A percentile compares a stretch with the other conserved stretches of the same genome.
Evolutionary conservation across 345 rosid species (phyloP).

Genomic region (Citrus unshiu): DNA sequence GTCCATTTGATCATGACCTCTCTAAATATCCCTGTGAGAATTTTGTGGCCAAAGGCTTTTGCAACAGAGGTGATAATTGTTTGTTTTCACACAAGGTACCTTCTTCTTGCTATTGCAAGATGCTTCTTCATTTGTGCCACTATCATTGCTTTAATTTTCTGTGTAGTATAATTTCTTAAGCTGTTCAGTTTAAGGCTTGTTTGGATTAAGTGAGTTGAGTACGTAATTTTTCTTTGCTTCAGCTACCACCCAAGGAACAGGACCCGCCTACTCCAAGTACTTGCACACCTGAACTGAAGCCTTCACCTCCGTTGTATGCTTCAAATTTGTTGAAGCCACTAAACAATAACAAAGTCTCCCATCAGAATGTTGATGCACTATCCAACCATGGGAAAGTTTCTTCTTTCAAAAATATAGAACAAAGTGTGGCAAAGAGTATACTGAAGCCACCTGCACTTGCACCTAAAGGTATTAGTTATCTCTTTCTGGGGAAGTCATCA

Average conservation of each 20-base stretch:
- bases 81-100: slow-evolving; percentile 88
- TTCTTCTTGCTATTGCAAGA: slow-evolving; percentile 8
- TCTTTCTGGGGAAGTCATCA: slow-evolving; percentile 31
- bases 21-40: slow-evolving; percentile 76
- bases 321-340: slow-evolving; percentile 28
- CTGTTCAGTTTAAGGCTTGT: neutral
- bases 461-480: slow-evolving; percentile 46
- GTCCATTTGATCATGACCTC: slow-evolving; percentile 90
- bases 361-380: slow-evolving; percentile 7
- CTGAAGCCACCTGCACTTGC: slow-evolving; percentile 20
- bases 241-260: slow-evolving; percentile 36
- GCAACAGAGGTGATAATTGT: slow-evolving; percentile 70
- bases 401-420: slow-evolving; percentile 17
- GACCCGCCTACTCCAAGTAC: slow-evolving; percentile 20
- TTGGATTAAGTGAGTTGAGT: neutral
- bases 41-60: slow-evolving; percentile 49
- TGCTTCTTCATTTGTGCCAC: neutral
- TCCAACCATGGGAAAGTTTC: slow-evolving; percentile 9
- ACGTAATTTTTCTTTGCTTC: slow-evolving; percentile 11
- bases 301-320: slow-evolving; percentile 14
- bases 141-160: neutral
- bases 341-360: slow-evolving; percentile 13
- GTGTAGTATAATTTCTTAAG: neutral
- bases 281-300: slow-evolving; percentile 19
- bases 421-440: slow-evolving; percentile 10